Evolutionary conservation across 1,139 yeast species (phyloP).

Genomic region (Pichia sp.): DNA sequence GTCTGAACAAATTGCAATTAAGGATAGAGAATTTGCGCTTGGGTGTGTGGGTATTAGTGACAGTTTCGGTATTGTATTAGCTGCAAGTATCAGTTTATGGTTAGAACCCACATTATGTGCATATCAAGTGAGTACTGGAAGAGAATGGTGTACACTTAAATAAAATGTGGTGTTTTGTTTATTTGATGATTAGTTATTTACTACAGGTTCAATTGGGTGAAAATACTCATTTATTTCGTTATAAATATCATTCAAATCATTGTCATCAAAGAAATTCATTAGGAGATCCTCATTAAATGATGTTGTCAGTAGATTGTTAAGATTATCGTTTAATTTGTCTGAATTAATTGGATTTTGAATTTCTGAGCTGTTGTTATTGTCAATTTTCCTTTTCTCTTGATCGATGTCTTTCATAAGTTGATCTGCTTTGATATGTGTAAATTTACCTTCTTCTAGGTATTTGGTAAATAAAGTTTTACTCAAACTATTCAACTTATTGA

Average conservation of each 20-base stretch:
- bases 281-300: constrained; percentile 2
- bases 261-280: constrained; percentile 4
- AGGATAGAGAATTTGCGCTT: constrained; percentile 75
- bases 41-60: constrained; percentile 95
- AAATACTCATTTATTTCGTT: constrained; percentile 5
- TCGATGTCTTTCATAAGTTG: not conserved
- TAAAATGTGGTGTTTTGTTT: not conserved
- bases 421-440: constrained; percentile 6
- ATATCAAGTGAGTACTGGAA: constrained; percentile 56
- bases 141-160: constrained; percentile 53
- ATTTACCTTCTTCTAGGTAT: constrained; percentile 3
- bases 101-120: constrained; percentile 68
- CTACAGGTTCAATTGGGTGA: not conserved
- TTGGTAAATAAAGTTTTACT: constrained; percentile 4
- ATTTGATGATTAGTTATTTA: not conserved
- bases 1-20: constrained; percentile 50
- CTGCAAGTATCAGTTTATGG: constrained; percentile 70
- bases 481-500: constrained; percentile 1
- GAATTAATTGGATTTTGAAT: not conserved
- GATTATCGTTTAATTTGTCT: not conserved
- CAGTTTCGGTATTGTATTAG: constrained; percentile 76
- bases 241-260: constrained; percentile 1
- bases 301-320: not conserved
- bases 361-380: not conserved
- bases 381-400: not conserved